phyloP scores from a whole-genome alignment of 768 basidiomycete species.

The Pulveroboletus sp. region DNA sequence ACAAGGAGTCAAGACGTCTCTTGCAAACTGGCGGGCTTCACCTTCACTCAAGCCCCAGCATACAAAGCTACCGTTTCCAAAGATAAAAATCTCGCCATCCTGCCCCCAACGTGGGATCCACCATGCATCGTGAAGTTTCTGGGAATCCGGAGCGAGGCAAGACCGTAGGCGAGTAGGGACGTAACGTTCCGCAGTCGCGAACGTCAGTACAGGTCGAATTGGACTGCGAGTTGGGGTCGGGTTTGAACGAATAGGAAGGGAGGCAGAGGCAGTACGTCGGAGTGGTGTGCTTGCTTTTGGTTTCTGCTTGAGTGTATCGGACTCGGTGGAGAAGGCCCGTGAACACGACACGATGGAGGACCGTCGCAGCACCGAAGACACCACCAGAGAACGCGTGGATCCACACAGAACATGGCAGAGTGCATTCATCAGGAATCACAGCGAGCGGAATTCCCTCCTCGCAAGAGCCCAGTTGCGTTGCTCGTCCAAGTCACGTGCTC shows the following conservation, averaged over 20 bases:
- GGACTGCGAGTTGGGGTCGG: slow-evolving; percentile 80
- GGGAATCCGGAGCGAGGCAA: slow-evolving; percentile 49
- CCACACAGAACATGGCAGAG: slow-evolving; percentile 9
- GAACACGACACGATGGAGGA: neutral
- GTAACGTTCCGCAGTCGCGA: slow-evolving; percentile 82
- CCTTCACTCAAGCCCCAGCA: slow-evolving; percentile 83
- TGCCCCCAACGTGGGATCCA: slow-evolving; percentile 72
- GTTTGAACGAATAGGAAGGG: slow-evolving; percentile 79
- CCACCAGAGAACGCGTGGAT: neutral
- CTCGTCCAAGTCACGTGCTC: slow-evolving; percentile 8
- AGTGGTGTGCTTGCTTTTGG: slow-evolving; percentile 81
- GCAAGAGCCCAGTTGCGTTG: neutral
- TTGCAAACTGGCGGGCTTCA: slow-evolving; percentile 65
- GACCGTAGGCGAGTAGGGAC: slow-evolving; percentile 59
- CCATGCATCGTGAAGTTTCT: slow-evolving; percentile 68
- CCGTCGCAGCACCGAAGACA: neutral
- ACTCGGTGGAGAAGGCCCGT: slow-evolving; percentile 17
- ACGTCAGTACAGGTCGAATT: slow-evolving; percentile 72
- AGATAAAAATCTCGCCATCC: slow-evolving; percentile 84
- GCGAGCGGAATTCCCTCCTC: too few species aligned
- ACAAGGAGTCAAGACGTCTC: slow-evolving; percentile 54
- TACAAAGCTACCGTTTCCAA: slow-evolving; percentile 83
- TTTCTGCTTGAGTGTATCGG: slow-evolving; percentile 46
- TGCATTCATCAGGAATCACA: slow-evolving; percentile 16
- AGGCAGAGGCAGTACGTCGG: slow-evolving; percentile 78